phyloP scores from a whole-genome alignment of 2,329 filamentous ascomycete species.

The Paecilomyces sp. region DNA sequence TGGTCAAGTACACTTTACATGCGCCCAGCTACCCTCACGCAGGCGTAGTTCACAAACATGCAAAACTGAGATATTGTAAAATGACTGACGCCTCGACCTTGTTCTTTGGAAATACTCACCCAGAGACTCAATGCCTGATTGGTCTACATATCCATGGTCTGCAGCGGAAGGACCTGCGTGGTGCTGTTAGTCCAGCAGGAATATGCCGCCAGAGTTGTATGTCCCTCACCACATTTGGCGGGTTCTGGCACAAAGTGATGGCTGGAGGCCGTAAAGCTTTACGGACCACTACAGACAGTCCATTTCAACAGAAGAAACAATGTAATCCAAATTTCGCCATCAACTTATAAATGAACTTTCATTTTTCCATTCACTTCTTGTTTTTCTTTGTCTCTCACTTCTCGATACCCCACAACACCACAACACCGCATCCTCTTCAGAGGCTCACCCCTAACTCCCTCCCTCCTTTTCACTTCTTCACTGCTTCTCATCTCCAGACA shows the following conservation, averaged over 20 bases:
- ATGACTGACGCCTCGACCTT: neutral
- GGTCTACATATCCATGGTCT: neutral
- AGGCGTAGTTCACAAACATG: neutral
- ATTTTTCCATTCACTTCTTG: neutral
- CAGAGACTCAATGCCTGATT: neutral
- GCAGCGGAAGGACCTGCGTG: neutral
- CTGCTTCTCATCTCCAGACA: neutral
- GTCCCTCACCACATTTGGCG: slow-evolving; percentile 1
- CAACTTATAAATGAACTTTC: neutral
- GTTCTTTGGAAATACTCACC: neutral
- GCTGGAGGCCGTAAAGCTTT: neutral
- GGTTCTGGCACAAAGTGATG: neutral
- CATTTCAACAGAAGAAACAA: neutral
- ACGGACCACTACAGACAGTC: neutral
- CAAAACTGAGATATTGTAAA: neutral
- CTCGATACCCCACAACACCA: neutral
- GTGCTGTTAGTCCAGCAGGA: neutral
- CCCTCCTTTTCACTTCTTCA: neutral
- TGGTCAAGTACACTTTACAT: neutral
- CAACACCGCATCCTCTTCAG: neutral
- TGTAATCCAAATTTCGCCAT: neutral
- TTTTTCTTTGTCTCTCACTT: neutral
- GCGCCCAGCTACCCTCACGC: neutral
- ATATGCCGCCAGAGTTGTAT: slow-evolving; percentile 1
- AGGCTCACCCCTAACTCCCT: neutral